phyloP scores from a whole-genome alignment of 805 yeast genomes.

The Ogataea parapolymorpha region DNA sequence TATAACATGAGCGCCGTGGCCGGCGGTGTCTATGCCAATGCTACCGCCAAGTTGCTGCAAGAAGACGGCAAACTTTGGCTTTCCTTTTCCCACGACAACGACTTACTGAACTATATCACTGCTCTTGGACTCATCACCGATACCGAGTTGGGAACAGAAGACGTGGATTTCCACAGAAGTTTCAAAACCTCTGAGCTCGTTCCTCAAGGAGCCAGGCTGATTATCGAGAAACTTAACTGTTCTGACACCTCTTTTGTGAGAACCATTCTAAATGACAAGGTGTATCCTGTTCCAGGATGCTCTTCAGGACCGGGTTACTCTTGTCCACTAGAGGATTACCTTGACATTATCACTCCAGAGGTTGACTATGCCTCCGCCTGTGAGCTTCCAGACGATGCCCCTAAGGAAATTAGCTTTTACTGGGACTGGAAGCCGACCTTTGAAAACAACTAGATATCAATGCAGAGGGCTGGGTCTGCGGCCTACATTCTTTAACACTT shows the following conservation, averaged over 20 bases:
- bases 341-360: slow-evolving; percentile 21
- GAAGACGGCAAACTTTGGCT: slow-evolving; percentile 40
- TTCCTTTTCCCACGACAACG: slow-evolving; percentile 70
- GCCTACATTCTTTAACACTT: too few species aligned
- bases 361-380: slow-evolving; percentile 2
- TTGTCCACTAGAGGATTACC: slow-evolving; percentile 37
- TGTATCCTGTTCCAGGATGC: slow-evolving; percentile 46
- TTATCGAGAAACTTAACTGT: slow-evolving; percentile 45
- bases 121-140: slow-evolving; percentile 57
- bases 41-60: slow-evolving; percentile 28
- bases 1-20: slow-evolving; percentile 48
- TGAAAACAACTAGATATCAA: not conserved
- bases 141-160: slow-evolving; percentile 36
- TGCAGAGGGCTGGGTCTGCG: too few species aligned
- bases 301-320: slow-evolving; percentile 53
- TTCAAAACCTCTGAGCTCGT: slow-evolving; percentile 40
- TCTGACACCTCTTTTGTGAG: slow-evolving; percentile 36
- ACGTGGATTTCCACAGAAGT: slow-evolving; percentile 38
- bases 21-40: slow-evolving; percentile 55
- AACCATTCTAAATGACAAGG: slow-evolving; percentile 49
- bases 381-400: not conserved
- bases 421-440: slow-evolving; percentile 10
- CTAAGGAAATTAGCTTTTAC: slow-evolving; percentile 4
- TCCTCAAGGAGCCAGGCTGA: slow-evolving; percentile 51
- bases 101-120: slow-evolving; percentile 51